These are phyloP conservation scores for Bodo saltans DNA, from an alignment of 78 protist genomes.

Conservation along the genomic window DNA sequence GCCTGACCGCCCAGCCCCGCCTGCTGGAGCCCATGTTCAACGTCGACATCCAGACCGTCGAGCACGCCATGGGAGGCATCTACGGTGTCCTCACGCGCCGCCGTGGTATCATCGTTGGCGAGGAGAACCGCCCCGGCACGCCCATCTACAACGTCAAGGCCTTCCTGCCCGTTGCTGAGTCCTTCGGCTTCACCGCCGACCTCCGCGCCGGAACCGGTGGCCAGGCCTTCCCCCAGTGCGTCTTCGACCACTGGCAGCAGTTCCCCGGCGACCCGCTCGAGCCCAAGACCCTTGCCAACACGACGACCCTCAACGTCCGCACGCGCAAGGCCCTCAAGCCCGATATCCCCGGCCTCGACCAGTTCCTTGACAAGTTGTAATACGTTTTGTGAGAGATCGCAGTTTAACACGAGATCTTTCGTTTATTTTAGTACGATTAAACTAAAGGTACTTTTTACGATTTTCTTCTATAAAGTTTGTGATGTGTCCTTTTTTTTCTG, in stretches of 20 bases:
- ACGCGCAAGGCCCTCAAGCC: slow-evolving; percentile 92
- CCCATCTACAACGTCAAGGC: slow-evolving; percentile 77
- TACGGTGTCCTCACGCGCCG: slow-evolving; percentile 82
- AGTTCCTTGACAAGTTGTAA: slow-evolving; percentile 68
- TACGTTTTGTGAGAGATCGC: too few species aligned
- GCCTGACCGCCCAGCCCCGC: slow-evolving; percentile 74
- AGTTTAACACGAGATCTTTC: too few species aligned
- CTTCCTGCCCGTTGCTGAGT: slow-evolving; percentile 95
- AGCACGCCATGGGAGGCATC: slow-evolving; percentile 83
- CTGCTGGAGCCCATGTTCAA: slow-evolving; percentile 94
- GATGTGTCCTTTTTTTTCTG: too few species aligned
- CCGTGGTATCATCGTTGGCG: slow-evolving; percentile 87
- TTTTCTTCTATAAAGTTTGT: too few species aligned
- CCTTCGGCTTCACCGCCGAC: slow-evolving; percentile 98
- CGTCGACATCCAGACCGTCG: slow-evolving; percentile 78
- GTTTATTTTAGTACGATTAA: too few species aligned
- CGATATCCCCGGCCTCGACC: slow-evolving; percentile 60
- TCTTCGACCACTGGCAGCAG: slow-evolving; percentile 93
- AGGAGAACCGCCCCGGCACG: slow-evolving; percentile 81
- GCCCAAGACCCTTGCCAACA: slow-evolving; percentile 38
- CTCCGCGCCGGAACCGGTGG: slow-evolving; percentile 95
- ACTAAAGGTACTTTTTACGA: too few species aligned
- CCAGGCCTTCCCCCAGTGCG: slow-evolving; percentile 99
- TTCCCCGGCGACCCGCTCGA: slow-evolving; percentile 71
- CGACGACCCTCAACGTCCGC: slow-evolving; percentile 62